phyloP scores from a whole-genome alignment of 1,284 basidiomycete species.

The Paramarasmius palmivorus region DNA sequence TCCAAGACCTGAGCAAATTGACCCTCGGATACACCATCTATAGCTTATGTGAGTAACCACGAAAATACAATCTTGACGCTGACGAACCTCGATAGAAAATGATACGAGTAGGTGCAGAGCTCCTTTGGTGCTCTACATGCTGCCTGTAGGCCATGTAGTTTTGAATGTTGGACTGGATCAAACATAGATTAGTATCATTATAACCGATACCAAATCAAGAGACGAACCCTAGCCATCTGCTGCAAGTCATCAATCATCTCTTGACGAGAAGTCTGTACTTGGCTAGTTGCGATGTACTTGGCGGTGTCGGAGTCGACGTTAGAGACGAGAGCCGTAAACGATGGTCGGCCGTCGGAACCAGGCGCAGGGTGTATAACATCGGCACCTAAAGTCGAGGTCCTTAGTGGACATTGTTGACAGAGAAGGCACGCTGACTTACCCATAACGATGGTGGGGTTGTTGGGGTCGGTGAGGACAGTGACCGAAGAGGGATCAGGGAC shows the following conservation, averaged over 20 bases:
- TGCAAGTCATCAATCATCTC: slow-evolving; percentile 76
- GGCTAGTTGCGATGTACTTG: slow-evolving; percentile 53
- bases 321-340: slow-evolving; percentile 74
- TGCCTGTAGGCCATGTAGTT: slow-evolving; percentile 59
- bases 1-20: slow-evolving; percentile 73
- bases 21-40: slow-evolving; percentile 81
- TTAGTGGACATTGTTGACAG: slow-evolving; percentile 2
- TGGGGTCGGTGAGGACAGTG: slow-evolving; percentile 60
- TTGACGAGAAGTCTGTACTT: slow-evolving; percentile 65
- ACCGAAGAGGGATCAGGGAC: slow-evolving; percentile 66
- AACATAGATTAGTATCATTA: neutral
- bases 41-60: neutral
- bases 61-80: neutral
- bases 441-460: slow-evolving; percentile 77
- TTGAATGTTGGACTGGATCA: slow-evolving; percentile 45
- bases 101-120: slow-evolving; percentile 57
- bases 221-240: slow-evolving; percentile 55
- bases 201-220: neutral
- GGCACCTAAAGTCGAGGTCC: slow-evolving; percentile 45
- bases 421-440: slow-evolving; percentile 36
- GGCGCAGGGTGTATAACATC: slow-evolving; percentile 78
- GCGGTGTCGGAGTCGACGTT: slow-evolving; percentile 70
- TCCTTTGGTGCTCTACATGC: slow-evolving; percentile 49
- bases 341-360: slow-evolving; percentile 70
- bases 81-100: slow-evolving; percentile 70